These are phyloP conservation scores for Alternaria alternata DNA, from an alignment of 2,329 filamentous ascomycete species.

Conservation along the genomic window DNA sequence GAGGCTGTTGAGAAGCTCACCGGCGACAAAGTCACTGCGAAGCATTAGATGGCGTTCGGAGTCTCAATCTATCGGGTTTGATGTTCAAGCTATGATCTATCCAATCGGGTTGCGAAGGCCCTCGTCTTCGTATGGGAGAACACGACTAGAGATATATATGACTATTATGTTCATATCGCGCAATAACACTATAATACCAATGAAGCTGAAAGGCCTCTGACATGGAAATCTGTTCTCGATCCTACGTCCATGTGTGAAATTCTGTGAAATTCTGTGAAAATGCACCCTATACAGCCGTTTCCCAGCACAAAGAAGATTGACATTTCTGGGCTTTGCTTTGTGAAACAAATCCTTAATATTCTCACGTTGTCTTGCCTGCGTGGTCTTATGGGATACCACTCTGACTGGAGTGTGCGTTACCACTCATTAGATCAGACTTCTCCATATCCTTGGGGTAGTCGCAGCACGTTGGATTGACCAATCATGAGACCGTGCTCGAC, in stretches of 20 bases:
- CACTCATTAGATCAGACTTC: not conserved
- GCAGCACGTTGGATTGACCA: not conserved
- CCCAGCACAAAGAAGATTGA: not conserved
- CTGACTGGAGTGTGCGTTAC: not conserved
- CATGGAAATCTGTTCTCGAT: not conserved
- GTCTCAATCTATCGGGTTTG: slow-evolving; percentile 11
- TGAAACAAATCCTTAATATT: not conserved
- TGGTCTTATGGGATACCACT: not conserved
- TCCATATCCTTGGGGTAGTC: not conserved
- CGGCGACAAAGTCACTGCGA: slow-evolving; percentile 69
- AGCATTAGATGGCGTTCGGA: slow-evolving; percentile 62
- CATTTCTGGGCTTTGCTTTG: not conserved
- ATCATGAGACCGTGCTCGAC: slow-evolving; percentile 6
- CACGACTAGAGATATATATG: not conserved
- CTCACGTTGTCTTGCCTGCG: not conserved
- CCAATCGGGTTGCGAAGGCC: slow-evolving; percentile 5
- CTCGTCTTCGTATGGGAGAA: not conserved
- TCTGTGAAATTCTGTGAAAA: not conserved
- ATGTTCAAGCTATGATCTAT: slow-evolving; percentile 12
- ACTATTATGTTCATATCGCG: slow-evolving; percentile 3
- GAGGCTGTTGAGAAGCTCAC: slow-evolving; percentile 71
- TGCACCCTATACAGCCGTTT: not conserved
- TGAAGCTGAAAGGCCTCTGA: slow-evolving; percentile 2
- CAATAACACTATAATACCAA: slow-evolving; percentile 19
- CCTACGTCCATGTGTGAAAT: not conserved